phyloP scores from a whole-genome alignment of 495 filamentous ascomycete genomes.

The Aspergillus panamensis region DNA sequence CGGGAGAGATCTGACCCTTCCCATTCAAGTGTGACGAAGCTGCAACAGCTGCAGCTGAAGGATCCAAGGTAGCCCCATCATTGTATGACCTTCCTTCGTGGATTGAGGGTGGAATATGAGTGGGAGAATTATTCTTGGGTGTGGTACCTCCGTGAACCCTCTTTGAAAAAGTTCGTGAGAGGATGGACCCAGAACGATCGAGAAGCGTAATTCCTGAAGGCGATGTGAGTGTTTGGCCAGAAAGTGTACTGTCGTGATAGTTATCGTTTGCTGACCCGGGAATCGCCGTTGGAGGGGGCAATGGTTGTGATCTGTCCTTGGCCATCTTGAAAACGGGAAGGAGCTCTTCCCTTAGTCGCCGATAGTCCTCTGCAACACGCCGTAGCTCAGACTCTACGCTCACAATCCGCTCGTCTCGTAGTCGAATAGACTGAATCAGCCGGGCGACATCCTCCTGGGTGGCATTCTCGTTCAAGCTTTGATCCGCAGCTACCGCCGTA shows the following conservation, averaged over 20 bases:
- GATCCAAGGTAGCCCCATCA: conserved; percentile 52
- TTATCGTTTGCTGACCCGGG: conserved; percentile 18
- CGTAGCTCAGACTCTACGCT: conserved; percentile 76
- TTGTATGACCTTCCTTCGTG: conserved; percentile 52
- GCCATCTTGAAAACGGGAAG: conserved; percentile 83
- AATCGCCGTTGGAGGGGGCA: conserved; percentile 58
- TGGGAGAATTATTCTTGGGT: conserved; percentile 79
- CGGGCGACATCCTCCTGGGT: conserved; percentile 88
- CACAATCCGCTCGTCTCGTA: conserved; percentile 82
- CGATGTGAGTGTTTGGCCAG: conserved; percentile 38
- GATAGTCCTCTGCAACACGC: conserved; percentile 78
- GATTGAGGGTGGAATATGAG: conserved; percentile 61
- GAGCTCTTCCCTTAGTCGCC: conserved; percentile 81
- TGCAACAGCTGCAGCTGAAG: conserved; percentile 58
- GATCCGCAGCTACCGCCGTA: conserved; percentile 69
- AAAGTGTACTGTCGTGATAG: conserved; percentile 29
- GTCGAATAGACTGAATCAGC: conserved; percentile 77
- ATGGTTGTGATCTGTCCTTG: conserved; percentile 85
- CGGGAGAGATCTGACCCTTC: conserved; percentile 61
- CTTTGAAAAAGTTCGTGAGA: conserved; percentile 78
- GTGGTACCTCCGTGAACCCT: conserved; percentile 73
- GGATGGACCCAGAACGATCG: conserved; percentile 27
- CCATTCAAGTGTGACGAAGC: conserved; percentile 79
- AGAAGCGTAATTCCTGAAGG: conserved; percentile 38
- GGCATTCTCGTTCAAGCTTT: conserved; percentile 77